Conservation (phyloP, 495 filamentous ascomycete genomes). For the Talaromyces ruber region DNA sequence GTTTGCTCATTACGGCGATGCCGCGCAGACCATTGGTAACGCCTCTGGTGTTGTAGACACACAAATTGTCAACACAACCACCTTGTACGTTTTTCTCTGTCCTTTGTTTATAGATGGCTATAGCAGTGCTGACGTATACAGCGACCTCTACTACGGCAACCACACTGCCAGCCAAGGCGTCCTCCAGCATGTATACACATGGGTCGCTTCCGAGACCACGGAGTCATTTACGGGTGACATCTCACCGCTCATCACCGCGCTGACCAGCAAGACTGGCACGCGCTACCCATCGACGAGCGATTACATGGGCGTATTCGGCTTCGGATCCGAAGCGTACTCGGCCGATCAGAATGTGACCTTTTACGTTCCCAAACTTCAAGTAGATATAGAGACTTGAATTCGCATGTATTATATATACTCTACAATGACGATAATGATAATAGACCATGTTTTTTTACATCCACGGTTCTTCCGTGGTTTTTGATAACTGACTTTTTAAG, state of each 20-base stretch:
- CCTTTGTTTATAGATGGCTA: not conserved
- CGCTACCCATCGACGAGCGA: constrained; percentile 16
- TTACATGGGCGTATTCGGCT: constrained; percentile 27
- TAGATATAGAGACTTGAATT: constrained; percentile 16
- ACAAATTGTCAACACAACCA: constrained; percentile 16
- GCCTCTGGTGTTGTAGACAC: constrained; percentile 2
- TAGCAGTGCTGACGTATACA: constrained; percentile 5
- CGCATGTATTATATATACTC: not conserved
- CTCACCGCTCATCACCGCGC: constrained; percentile 23
- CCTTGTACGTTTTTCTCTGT: constrained; percentile 21
- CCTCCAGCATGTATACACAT: constrained; percentile 25
- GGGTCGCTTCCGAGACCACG: constrained; percentile 14
- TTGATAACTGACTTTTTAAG: not conserved
- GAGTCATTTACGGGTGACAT: constrained; percentile 27
- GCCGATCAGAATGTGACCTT: constrained; percentile 23
- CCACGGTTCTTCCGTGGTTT: not conserved
- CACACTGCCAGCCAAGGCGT: constrained; percentile 7
- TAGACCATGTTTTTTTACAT: not conserved
- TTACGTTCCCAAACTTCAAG: constrained; percentile 18
- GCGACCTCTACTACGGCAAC: constrained; percentile 20
- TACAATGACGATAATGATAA: constrained; percentile 1
- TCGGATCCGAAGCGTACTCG: constrained; percentile 28
- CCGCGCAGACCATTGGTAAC: constrained; percentile 20
- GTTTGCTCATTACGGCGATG: constrained; percentile 23
- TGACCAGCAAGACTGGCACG: constrained; percentile 12